phyloP scores from a whole-genome alignment of 2,329 filamentous ascomycete species.

The Capronia coronata region DNA sequence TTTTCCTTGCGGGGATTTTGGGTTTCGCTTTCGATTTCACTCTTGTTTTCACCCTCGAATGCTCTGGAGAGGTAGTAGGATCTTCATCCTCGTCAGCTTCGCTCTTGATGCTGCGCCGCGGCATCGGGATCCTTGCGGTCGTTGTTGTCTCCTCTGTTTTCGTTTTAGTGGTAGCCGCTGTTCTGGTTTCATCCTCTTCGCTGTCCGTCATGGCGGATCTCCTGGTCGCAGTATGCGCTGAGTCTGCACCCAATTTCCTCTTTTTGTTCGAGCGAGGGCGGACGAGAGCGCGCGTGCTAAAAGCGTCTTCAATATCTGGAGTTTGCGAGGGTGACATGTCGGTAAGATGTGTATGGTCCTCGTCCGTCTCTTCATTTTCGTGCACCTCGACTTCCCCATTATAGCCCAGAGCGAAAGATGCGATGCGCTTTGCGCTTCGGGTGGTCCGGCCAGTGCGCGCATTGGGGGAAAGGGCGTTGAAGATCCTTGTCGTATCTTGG shows the following conservation, averaged over 20 bases:
- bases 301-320: conserved; percentile 54
- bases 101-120: conserved; percentile 30
- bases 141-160: conserved; percentile 19
- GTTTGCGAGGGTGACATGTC: conserved; percentile 18
- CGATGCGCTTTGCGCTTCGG: conserved; percentile 34
- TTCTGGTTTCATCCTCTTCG: too few species aligned
- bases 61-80: neutral
- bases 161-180: too few species aligned
- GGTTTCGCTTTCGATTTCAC: conserved; percentile 33
- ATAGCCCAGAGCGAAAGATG: conserved; percentile 43
- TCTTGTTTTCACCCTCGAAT: conserved; percentile 24
- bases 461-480: conserved; percentile 43
- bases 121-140: conserved; percentile 4
- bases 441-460: conserved; percentile 42
- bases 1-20: conserved; percentile 37
- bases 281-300: conserved; percentile 31
- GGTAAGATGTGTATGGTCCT: neutral
- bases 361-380: conserved; percentile 31
- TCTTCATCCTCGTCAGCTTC: conserved; percentile 15
- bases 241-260: conserved; percentile 41
- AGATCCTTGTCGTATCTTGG: conserved; percentile 52
- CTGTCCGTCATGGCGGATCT: too few species aligned
- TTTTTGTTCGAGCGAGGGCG: conserved; percentile 37
- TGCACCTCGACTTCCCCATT: conserved; percentile 23
- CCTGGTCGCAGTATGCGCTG: too few species aligned